Evolutionary conservation across 1,139 yeast species (phyloP), one percentile per base, ranked within the genome.

Genomic region (Kurtzmaniella quercitrusa): DNA sequence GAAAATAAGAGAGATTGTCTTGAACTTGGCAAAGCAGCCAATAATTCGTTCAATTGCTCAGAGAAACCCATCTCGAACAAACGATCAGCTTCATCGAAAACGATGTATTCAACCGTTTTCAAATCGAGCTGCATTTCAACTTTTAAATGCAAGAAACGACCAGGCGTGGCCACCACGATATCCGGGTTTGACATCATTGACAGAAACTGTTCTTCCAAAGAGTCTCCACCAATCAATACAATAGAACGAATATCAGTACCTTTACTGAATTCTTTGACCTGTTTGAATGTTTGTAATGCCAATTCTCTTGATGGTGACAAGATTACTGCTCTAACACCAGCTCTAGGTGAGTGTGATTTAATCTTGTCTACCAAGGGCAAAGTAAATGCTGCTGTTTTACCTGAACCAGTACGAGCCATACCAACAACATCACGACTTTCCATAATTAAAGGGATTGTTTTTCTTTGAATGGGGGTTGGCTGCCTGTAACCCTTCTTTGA

Each of bases 331-430:
- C 98, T 74, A 2, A 87, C 85, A 47, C 98, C 98, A 44, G 87
- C 87, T 58, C 82, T 84, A 30, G 96, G 89, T 39, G 87, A 80
- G 59, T 93, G 98, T 7, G 80, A 65, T 59, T 87, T 88, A 50
- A 91, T 70, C 55, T 78, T 84, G 56, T 94, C 98, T 52, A 94
- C 76, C 69, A 94, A 76, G 2, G 99, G 99, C 45, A 94, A 68
- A n/a, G 88, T 80, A 61, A 94, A 94, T 1, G 98, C 98, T 4
- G 98, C 98, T 0, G 99, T 94, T 60, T 94, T 94, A 72, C 99
- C 99, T 26, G 96, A 87, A 55, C 99, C 99, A 1, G 99, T 94
- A 57, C 98, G 78, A 17, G 99, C 99, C 96, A 94, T 94, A 56
- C 98, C 99, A 17, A 94, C 98, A 30, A 94, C 95, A 66, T 94